Evolutionary conservation across 1,139 yeast species (phyloP), one percentile per base, ranked within the genome.

Genomic region (Protomyces inundatus): DNA sequence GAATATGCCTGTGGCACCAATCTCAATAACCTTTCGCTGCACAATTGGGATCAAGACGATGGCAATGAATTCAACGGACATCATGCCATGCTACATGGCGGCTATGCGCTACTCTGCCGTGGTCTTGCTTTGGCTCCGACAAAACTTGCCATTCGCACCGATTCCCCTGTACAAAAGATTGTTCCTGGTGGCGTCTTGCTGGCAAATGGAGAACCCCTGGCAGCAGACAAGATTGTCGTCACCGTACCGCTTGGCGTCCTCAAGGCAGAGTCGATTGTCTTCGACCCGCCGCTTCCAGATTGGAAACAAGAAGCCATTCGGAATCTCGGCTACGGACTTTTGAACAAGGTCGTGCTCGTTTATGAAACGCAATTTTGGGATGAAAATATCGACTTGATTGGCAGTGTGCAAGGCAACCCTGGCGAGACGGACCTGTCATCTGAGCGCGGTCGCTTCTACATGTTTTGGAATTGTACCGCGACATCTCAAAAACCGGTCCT

Each of bases 201-300:
- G 9, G 77, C 75, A 55, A 75, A 76, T 64, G 80, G 80, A 12
- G 80, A 77, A 51, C 71, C 71, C 23, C 71, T 78, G 23, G 68
- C 70, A 4, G 80, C 80, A 3, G 79, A 77, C 64, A 71, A 77
- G 10, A 77, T 76, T 5, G 71, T 78, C 1, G 72, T 77, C 34
- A 77, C 80, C 0, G 77, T 75, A 0, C 81, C 81, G 0, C 71
- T 78, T 3, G 81, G 81, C 0, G 78, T 77, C 1, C 69, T 78
- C 52, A 78, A 78, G 66, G 73, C 73, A 42, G 71, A 78, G 9
- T 67, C 74, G 2, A 70, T 78, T 48, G 77, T 76, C 67, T 78
- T 78, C 65, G 74, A 75, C 54, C 81, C 81, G 0, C 79, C 76
- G 57, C 67, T 78, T 14, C 81, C 81, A 6, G 77, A 75, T 50